A percentile compares a stretch with the other conserved stretches of the same genome.
Evolutionary conservation across 2,329 filamentous ascomycete species (phyloP).

Genomic region (Dendryphion nanum): DNA sequence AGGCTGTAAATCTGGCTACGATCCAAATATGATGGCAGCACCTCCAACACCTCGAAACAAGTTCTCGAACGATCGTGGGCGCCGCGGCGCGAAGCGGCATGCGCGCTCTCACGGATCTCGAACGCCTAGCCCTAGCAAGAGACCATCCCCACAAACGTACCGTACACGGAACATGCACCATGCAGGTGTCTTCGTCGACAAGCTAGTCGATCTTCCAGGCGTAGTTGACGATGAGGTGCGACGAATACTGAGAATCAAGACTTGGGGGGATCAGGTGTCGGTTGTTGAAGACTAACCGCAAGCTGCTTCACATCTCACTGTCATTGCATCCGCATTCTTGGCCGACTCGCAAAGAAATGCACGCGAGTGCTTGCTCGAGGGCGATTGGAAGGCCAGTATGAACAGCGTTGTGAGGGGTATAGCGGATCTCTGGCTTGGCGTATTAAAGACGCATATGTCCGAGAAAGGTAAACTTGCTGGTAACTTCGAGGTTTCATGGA

Average conservation of each 20-base stretch:
- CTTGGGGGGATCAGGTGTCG: slow-evolving; percentile 7
- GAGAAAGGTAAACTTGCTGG: too few species aligned
- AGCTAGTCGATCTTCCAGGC: slow-evolving; percentile 8
- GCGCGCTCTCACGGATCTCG: slow-evolving; percentile 9
- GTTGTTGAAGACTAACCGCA: slow-evolving; percentile 2
- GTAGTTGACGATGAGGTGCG: slow-evolving; percentile 9
- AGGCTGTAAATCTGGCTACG: too few species aligned
- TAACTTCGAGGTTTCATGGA: too few species aligned
- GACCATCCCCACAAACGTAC: too few species aligned
- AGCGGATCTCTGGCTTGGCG: too few species aligned
- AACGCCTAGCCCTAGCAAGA: slow-evolving; percentile 19
- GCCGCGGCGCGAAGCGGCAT: slow-evolving; percentile 8
- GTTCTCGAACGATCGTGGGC: slow-evolving; percentile 7
- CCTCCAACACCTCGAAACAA: slow-evolving; percentile 14
- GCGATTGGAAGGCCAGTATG: slow-evolving; percentile 17
- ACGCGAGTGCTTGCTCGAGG: slow-evolving; percentile 12
- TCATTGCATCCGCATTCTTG: slow-evolving; percentile 3
- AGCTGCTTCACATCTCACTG: slow-evolving; percentile 3
- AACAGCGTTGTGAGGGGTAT: slow-evolving; percentile 7
- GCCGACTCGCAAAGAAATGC: slow-evolving; percentile 13
- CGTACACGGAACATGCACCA: too few species aligned
- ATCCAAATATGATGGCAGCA: too few species aligned
- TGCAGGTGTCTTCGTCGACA: slow-evolving; percentile 11
- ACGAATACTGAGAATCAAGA: slow-evolving; percentile 13
- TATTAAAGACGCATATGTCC: too few species aligned